Evolutionary conservation across 352 stramenopile genomes (phyloP).

Genomic region (Phytophthora meadii): DNA sequence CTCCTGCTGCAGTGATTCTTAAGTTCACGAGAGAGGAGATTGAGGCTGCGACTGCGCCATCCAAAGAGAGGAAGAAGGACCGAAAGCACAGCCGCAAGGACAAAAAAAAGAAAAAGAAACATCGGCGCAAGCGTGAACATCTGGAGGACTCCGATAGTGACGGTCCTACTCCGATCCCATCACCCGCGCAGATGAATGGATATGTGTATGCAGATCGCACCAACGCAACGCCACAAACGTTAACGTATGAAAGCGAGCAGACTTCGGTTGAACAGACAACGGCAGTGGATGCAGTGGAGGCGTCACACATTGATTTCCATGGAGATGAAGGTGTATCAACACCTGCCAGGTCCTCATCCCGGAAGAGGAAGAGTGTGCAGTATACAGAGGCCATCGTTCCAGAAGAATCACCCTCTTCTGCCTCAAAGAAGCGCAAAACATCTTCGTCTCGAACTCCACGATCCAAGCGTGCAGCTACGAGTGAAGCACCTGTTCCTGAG

Average conservation of each 20-base stretch:
- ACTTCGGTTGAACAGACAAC: not conserved
- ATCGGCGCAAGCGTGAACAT: slow-evolving; percentile 48
- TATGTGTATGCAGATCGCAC: slow-evolving; percentile 52
- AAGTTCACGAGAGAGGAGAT: slow-evolving; percentile 50
- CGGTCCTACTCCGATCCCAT: slow-evolving; percentile 47
- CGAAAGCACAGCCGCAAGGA: slow-evolving; percentile 66
- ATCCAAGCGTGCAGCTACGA: slow-evolving; percentile 24
- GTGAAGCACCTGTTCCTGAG: slow-evolving; percentile 16
- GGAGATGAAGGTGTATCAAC: slow-evolving; percentile 13
- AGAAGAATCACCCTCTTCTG: slow-evolving; percentile 28
- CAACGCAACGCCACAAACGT: slow-evolving; percentile 24
- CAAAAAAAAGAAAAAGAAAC: slow-evolving; percentile 60
- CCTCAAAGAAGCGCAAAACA: slow-evolving; percentile 43
- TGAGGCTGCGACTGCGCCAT: slow-evolving; percentile 33
- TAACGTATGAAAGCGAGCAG: slow-evolving; percentile 16
- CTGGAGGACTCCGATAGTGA: slow-evolving; percentile 65
- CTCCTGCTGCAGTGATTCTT: slow-evolving; percentile 25
- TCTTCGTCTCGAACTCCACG: slow-evolving; percentile 29
- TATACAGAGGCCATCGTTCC: slow-evolving; percentile 20
- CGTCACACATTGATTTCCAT: slow-evolving; percentile 10
- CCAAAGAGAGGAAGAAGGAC: slow-evolving; percentile 59
- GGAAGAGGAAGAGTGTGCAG: slow-evolving; percentile 40
- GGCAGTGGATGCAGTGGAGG: slow-evolving; percentile 12
- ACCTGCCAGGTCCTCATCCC: slow-evolving; percentile 30
- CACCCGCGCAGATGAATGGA: slow-evolving; percentile 50